Base-by-base conservation (phyloP, 768 basidiomycete genomes). In the Kwoniella pini region DNA sequence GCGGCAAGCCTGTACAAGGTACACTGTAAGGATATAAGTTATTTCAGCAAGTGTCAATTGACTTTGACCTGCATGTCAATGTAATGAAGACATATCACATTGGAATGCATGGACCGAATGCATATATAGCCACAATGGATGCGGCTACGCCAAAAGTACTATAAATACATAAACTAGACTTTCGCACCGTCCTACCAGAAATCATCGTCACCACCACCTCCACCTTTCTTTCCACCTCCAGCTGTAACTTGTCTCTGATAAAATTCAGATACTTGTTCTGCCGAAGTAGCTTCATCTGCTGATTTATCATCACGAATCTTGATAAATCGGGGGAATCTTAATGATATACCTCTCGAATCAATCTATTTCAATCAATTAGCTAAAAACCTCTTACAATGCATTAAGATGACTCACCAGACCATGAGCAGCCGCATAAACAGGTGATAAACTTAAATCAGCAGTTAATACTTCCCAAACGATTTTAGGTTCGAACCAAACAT, bases 381-480 rank as follows among this genome's bases (percentile, higher is more conserved):
- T n/a, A n/a, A n/a, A n/a, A n/a, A n/a, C n/a, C n/a, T n/a, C n/a
- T n/a, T n/a, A n/a, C n/a, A n/a, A n/a, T n/a, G n/a, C n/a, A 24
- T n/a, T 13, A 33, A 36, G 22, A 22, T 27, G 12, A 69, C 72
- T 56, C 39, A 75, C 73, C 48, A 75, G 21, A 45, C 74, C 74
- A 64, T 75, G 74, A 2, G 69, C 74, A 33, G 74, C 74, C 12
- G 74, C 69, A 54, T 76, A 73, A 10, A 97, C 84, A 7, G 96
- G 96, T 80, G 94, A 97, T 80, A 98, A 80, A 78, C 92, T 96
- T 71, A 99, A 79, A 80, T 99, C 96, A 6, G 96, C 96, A 2
- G 95, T 90, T 72, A 98, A 84, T 46, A 99, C 94, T 80, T 99
- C 96, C 95, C 96, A 98, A 2, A 99, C 91, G 19, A 96, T 81